phyloP scores from a whole-genome alignment of 352 stramenopile species.

The Phytophthora macrochlamydospora region DNA sequence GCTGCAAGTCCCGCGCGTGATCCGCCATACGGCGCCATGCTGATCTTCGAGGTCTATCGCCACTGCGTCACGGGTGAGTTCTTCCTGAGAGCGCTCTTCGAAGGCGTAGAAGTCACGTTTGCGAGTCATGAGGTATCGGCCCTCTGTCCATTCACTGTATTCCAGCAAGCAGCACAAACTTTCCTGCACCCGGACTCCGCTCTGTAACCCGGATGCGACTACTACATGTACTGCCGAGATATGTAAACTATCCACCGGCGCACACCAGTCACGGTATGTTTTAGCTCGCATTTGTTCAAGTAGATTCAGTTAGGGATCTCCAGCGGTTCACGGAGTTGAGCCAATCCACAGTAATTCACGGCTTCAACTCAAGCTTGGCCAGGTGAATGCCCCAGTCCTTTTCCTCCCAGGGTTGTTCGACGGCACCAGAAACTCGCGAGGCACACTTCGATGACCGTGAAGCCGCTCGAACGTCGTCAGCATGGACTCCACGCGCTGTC shows the following conservation, averaged over 20 bases:
- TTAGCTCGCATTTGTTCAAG: background rate
- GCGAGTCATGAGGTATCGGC: slow-evolving; percentile 39
- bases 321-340: background rate
- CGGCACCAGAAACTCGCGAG: slow-evolving; percentile 16
- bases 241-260: slow-evolving; percentile 1
- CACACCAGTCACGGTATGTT: background rate
- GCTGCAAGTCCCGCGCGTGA: slow-evolving; percentile 52
- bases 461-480: slow-evolving; percentile 19
- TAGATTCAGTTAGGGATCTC: slow-evolving; percentile 1
- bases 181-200: slow-evolving; percentile 45
- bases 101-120: slow-evolving; percentile 55
- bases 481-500: slow-evolving; percentile 13
- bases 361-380: slow-evolving; percentile 7
- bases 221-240: background rate
- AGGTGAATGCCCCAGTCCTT: slow-evolving; percentile 7
- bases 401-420: slow-evolving; percentile 15
- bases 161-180: slow-evolving; percentile 46
- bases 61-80: slow-evolving; percentile 46
- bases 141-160: slow-evolving; percentile 65
- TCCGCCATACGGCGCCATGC: slow-evolving; percentile 74
- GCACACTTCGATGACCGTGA: slow-evolving; percentile 13
- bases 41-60: slow-evolving; percentile 74
- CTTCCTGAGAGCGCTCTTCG: slow-evolving; percentile 59
- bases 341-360: background rate
- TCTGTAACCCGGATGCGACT: slow-evolving; percentile 5